A percentile compares a stretch with the other conserved stretches of the same genome.
phyloP scores from a whole-genome alignment of 768 basidiomycete species.

The Tephrocybe sp. region DNA sequence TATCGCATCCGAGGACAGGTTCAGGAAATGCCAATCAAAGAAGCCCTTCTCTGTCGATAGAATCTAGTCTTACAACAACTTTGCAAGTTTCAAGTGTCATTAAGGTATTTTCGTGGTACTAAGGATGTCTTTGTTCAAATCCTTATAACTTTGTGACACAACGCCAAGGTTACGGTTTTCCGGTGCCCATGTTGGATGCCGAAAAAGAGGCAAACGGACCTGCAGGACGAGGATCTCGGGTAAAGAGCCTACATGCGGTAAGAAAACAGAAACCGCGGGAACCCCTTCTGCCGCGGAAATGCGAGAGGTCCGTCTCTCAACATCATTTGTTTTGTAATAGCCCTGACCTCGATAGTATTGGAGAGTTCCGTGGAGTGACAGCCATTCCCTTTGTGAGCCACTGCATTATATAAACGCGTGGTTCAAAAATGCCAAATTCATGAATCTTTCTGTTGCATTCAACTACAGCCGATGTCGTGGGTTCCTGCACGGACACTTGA shows the following conservation, averaged over 20 bases:
- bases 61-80: constrained; percentile 7
- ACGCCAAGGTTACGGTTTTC: constrained; percentile 2
- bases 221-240: constrained; percentile 21
- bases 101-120: too few relatives aligned
- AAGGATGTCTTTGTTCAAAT: constrained; percentile 7
- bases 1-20: constrained; percentile 22
- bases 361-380: constrained; percentile 39
- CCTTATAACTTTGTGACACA: constrained; percentile 3
- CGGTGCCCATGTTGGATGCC: constrained; percentile 18
- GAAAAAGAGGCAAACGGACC: constrained; percentile 13
- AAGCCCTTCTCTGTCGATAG: constrained; percentile 17
- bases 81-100: constrained; percentile 7
- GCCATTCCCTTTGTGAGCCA: constrained; percentile 33
- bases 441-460: constrained; percentile 23
- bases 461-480: constrained; percentile 31
- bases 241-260: constrained; percentile 18
- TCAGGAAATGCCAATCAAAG: constrained; percentile 12
- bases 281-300: constrained; percentile 26
- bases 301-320: constrained; percentile 23
- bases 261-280: constrained; percentile 25
- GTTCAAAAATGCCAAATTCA: constrained; percentile 21
- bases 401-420: constrained; percentile 32
- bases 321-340: constrained; percentile 38
- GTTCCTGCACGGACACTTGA: constrained; percentile 37
- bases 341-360: constrained; percentile 33